phyloP scores from a whole-genome alignment of 2,329 filamentous ascomycete species.

The Penicillium psychrosexuale region DNA sequence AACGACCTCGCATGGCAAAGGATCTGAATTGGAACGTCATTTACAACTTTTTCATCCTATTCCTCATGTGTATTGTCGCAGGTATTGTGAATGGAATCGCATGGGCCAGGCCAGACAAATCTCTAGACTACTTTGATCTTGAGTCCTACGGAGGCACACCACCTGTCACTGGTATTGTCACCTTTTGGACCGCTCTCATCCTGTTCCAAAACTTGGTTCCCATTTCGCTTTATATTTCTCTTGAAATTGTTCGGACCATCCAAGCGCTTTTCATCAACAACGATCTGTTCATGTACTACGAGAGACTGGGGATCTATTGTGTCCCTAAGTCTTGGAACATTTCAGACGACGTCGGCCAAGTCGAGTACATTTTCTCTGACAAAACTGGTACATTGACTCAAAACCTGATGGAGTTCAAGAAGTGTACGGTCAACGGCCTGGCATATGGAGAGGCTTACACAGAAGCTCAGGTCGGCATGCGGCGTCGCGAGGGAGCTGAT shows the following conservation, averaged over 20 bases:
- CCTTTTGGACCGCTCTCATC: conserved; percentile 92
- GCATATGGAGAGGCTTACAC: conserved; percentile 97
- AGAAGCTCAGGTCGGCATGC: conserved; percentile 94
- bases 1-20: conserved; percentile 83
- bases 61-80: conserved; percentile 82
- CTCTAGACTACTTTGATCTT: conserved; percentile 78
- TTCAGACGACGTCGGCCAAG: conserved; percentile 94
- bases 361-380: conserved; percentile 98
- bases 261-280: conserved; percentile 98
- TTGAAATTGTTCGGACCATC: conserved; percentile 89
- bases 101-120: conserved; percentile 73
- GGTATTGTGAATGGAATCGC: conserved; percentile 80
- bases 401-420: conserved; percentile 99
- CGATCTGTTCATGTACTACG: conserved; percentile 96
- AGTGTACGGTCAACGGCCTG: conserved; percentile 92
- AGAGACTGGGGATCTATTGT: conserved; percentile 87
- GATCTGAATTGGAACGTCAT: conserved; percentile 97
- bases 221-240: conserved; percentile 93
- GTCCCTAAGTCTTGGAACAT: conserved; percentile 99
- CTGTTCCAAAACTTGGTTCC: conserved; percentile 98
- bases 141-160: conserved; percentile 74
- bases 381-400: conserved; percentile 88
- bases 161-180: conserved; percentile 83
- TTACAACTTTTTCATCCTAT: conserved; percentile 89
- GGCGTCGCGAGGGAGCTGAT: conserved; percentile 82